phyloP scores from a whole-genome alignment of 1,139 yeast species.

The Debaryomycetaceae sp. region DNA sequence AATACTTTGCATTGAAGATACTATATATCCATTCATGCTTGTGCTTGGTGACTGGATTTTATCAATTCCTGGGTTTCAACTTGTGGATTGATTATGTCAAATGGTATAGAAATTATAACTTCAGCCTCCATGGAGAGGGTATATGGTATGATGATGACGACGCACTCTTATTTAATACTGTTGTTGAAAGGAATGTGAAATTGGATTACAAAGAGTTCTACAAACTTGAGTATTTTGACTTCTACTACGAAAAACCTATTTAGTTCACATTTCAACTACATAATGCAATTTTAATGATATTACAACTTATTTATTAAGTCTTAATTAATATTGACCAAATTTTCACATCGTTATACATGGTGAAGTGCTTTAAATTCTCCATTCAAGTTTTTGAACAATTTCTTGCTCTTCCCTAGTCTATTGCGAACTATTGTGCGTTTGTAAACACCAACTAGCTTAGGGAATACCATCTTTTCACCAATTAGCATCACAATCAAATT shows the following conservation, averaged over 20 bases:
- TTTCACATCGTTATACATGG: not conserved
- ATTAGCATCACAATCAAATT: constrained; percentile 50
- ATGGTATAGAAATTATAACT: constrained; percentile 19
- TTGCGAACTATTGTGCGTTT: constrained; percentile 24
- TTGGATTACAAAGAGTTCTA: too few relatives aligned
- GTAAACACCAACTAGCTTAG: constrained; percentile 24
- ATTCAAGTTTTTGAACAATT: constrained; percentile 36
- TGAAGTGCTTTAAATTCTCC: constrained; percentile 16
- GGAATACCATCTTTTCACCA: constrained; percentile 40
- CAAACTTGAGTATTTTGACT: too few relatives aligned
- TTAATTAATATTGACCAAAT: too few relatives aligned
- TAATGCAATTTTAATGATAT: too few relatives aligned
- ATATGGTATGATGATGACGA: too few relatives aligned
- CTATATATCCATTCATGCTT: constrained; percentile 22
- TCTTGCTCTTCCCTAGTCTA: constrained; percentile 30
- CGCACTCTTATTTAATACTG: too few relatives aligned
- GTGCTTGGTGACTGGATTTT: constrained; percentile 18
- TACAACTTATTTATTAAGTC: too few relatives aligned
- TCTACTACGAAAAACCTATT: too few relatives aligned
- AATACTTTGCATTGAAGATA: constrained; percentile 24
- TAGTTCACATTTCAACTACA: too few relatives aligned
- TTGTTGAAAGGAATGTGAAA: too few relatives aligned
- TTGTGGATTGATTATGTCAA: constrained; percentile 27
- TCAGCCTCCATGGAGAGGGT: too few relatives aligned
- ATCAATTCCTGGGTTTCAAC: constrained; percentile 15